Conservation (phyloP, 352 stramenopile genomes). For the Pythium phragmiticola region DNA sequence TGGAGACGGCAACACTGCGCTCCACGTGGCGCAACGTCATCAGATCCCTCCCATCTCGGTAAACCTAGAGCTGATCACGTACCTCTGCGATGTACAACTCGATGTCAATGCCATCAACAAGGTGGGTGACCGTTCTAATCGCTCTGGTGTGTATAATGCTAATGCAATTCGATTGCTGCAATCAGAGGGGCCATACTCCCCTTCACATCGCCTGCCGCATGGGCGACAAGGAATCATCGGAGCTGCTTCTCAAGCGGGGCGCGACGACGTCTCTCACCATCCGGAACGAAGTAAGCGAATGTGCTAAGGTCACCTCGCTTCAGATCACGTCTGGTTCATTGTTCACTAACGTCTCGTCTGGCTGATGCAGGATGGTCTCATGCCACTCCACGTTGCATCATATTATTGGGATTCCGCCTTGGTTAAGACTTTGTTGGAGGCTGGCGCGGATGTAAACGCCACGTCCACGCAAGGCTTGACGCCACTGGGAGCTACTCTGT, state of each 20-base stretch:
- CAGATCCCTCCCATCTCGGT: background rate
- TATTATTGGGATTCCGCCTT: background rate
- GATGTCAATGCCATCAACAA: slow-evolving; percentile 2
- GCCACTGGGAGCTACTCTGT: background rate
- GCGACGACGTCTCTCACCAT: background rate
- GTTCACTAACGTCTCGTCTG: background rate
- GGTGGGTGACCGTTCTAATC: background rate
- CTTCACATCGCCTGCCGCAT: slow-evolving; percentile 7
- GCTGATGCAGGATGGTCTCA: background rate
- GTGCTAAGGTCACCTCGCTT: background rate
- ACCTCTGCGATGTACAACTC: slow-evolving; percentile 1
- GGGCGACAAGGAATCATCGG: slow-evolving; percentile 6
- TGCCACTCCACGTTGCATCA: background rate
- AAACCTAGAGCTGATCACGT: slow-evolving; percentile 9
- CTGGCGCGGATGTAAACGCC: background rate
- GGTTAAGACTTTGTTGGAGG: background rate
- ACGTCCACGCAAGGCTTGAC: background rate
- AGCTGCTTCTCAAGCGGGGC: slow-evolving; percentile 1
- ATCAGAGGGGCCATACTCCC: slow-evolving; percentile 10
- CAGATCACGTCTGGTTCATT: background rate
- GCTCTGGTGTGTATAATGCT: background rate
- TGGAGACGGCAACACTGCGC: background rate
- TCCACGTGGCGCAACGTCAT: slow-evolving; percentile 4
- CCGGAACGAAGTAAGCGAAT: background rate
- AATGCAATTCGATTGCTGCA: background rate